Percentiles rank a stretch among this genome's conserved stretches.
Conservation (phyloP, 441 rosid genomes). For the Capsella rubella region DNA sequence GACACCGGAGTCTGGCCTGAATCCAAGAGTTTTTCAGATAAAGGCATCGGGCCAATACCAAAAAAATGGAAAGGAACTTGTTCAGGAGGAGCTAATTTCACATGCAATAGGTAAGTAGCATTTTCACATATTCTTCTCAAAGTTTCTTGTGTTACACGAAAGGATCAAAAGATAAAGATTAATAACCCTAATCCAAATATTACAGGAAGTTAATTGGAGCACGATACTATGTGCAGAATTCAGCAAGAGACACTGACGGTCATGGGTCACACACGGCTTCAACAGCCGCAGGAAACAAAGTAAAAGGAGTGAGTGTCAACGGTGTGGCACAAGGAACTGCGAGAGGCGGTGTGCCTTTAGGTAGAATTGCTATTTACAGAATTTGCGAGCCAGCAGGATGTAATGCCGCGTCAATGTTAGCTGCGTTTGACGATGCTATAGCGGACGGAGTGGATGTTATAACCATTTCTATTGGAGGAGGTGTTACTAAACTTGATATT, state of each 20-base stretch:
- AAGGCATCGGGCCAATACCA: conserved; percentile 60
- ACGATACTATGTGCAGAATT: conserved; percentile 47
- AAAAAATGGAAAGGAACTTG: conserved; percentile 72
- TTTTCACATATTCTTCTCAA: background rate
- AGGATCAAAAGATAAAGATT: background rate
- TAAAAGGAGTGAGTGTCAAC: conserved; percentile 48
- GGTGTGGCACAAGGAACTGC: conserved; percentile 61
- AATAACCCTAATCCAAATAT: background rate
- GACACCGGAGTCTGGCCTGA: conserved; percentile 76
- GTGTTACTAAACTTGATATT: conserved; percentile 21
- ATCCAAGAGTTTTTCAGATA: conserved; percentile 53
- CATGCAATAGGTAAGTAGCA: conserved; percentile 11
- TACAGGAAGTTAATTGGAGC: conserved; percentile 61
- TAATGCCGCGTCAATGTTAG: conserved; percentile 41
- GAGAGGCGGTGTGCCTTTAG: conserved; percentile 64
- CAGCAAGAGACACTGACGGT: conserved; percentile 47
- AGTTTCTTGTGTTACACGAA: background rate
- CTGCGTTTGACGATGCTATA: conserved; percentile 63
- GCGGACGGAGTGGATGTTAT: conserved; percentile 60
- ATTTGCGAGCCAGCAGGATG: conserved; percentile 57
- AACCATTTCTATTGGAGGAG: conserved; percentile 52
- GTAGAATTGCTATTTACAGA: conserved; percentile 57
- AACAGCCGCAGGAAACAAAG: conserved; percentile 61
- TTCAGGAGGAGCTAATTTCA: conserved; percentile 49
- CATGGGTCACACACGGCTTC: conserved; percentile 68